Base-by-base conservation (phyloP, 495 filamentous ascomycete species). In the Daldinia bambusicola region DNA sequence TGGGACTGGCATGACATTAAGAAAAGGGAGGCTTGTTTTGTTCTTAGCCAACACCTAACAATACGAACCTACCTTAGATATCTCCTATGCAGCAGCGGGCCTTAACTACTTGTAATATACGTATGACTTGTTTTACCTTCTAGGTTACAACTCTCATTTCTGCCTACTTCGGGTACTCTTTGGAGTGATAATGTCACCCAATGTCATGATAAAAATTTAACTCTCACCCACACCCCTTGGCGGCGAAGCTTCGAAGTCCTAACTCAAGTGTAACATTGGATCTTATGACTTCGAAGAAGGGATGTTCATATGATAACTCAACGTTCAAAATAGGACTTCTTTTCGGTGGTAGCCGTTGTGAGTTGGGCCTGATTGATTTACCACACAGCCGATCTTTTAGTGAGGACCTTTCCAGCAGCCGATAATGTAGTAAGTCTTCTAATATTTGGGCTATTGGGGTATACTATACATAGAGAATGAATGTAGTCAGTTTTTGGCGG, bases 201-300 rank as follows among this genome's bases (percentile, higher is more conserved):
- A 41, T 36, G 55, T 20, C 37, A 60, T 34, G 7, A 66, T 66
- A 55, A 66, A 10, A 68, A 36, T 16, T 53, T 55, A 69, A 22
- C 41, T 57, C 55, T 59, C 30, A 58, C 57, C 30, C 56, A 45
- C 56, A 55, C 51, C 63, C 45, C 51, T 62, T 66, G 57, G 61
- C 61, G 65, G 72, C 69, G 57, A 59, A 66, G 72, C 41, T 26
- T 66, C 61, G 30, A 7, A 26, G 38, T 71, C 41, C 56, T 62
- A 63, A 71, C 57, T 20, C 34, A 32, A 12, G 55, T 22, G 51
- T 50, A 57, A 32, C 32, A 57, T 32, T 50, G 22, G 13, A 34
- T 55, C 62, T 45, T 36, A 48, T 66, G 68, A 61, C 37, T 7
- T 32, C 26, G 36, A 53, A 10, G 22, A 13, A 16, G n/a, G 22